Base-by-base conservation (phyloP, 2,329 filamentous ascomycete species). In the Fusarium odoratissimum region DNA sequence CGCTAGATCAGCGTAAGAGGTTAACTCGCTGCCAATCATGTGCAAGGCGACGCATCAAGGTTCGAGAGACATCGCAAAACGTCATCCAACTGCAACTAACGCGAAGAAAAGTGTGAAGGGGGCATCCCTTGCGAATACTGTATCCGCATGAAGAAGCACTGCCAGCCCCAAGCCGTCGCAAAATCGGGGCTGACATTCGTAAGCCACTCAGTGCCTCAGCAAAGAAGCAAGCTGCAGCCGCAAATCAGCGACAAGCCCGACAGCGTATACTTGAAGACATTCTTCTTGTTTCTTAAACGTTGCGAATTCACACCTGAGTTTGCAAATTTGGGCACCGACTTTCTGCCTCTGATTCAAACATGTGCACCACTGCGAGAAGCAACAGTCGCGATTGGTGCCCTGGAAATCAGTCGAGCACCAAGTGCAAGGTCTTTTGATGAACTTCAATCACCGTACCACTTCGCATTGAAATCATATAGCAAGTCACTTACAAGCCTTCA, bases 101-200 rank as follows among this genome's bases (percentile, higher is more conserved):
- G 8, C 25, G 6, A 2, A 1, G 5, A 2, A 33, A 6, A 79
- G 79, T 80, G 79, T 4, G 61, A 79, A 33, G 78, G 76, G 0
- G 74, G 69, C 0, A 58, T 38, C 17, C 79, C 78, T 3, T 79
- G 79, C 48, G 67, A 74, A 12, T 75, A 80, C 7, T 80, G 78
- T 16, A 46, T 61, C 12, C 78, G 77, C 4, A 75, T 64, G 7
- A 72, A 68, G 1, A 79, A 78, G 35, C 25, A 9, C 8, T 80
- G 78, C 7, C 49, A 63, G 4, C 66, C 72, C 6, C 78, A 73
- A 42, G 21, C 10, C 2, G 21, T 33, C 0, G 0, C n/a, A 8
- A 7, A 21, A 1, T 30, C 19, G 1, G 14, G 37, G 8, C 31
- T 56, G 3, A 61, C 67, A 14, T 77, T 79, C 2, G 64, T 78